These are phyloP conservation scores for Aspergillus fumigatus DNA, from an alignment of 2,329 filamentous ascomycete species.

Conservation along the genomic window DNA sequence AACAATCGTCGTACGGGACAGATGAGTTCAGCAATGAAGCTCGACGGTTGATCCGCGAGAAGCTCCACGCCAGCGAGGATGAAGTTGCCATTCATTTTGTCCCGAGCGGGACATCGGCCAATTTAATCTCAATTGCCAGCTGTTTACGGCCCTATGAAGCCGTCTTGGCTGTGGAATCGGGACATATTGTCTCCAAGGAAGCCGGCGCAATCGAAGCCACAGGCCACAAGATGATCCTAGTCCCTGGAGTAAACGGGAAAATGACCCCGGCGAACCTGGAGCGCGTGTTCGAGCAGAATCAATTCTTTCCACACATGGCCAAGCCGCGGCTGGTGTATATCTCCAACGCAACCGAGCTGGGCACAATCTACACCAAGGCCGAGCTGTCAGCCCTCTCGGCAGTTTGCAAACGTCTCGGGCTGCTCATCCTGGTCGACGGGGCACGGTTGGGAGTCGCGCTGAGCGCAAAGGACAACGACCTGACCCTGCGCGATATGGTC, in stretches of 20 bases:
- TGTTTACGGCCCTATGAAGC: constrained; percentile 50
- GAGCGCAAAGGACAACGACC: constrained; percentile 40
- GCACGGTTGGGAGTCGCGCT: constrained; percentile 45
- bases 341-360: constrained; percentile 50
- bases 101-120: constrained; percentile 50
- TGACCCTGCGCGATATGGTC: constrained; percentile 43
- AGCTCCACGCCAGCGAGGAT: constrained; percentile 28
- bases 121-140: constrained; percentile 50
- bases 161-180: constrained; percentile 48
- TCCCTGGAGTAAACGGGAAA: constrained; percentile 45
- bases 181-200: constrained; percentile 49
- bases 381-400: constrained; percentile 43
- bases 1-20: constrained; percentile 47
- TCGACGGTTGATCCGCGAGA: constrained; percentile 37
- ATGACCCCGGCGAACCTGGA: constrained; percentile 43
- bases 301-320: constrained; percentile 51
- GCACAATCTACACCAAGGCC: constrained; percentile 44
- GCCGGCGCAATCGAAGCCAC: constrained; percentile 50
- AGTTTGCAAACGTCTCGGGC: constrained; percentile 38
- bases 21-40: constrained; percentile 45
- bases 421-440: constrained; percentile 48
- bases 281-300: constrained; percentile 45
- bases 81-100: constrained; percentile 49
- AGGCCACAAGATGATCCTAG: constrained; percentile 51
- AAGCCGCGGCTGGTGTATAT: constrained; percentile 50